phyloP scores from a whole-genome alignment of 2,329 filamentous ascomycete species.

The Hymenoscyphus salicellus region DNA sequence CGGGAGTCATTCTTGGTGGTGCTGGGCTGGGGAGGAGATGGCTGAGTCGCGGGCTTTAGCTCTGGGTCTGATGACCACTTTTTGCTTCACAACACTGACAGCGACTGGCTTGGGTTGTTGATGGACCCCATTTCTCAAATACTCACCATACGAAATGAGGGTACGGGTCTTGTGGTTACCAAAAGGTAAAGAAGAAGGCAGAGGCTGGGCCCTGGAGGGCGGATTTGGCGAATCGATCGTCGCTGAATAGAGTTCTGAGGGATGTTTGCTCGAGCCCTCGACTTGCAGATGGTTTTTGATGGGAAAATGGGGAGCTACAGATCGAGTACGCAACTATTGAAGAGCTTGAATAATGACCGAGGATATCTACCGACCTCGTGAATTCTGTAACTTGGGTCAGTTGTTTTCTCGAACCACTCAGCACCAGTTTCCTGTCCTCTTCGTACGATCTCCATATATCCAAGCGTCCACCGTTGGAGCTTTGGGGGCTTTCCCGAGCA shows the following conservation, averaged over 20 bases:
- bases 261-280: slow-evolving; percentile 1
- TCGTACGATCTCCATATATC: background rate
- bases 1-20: background rate
- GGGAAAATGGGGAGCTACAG: background rate
- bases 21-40: background rate
- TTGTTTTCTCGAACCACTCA: background rate
- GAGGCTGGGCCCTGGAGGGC: background rate
- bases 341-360: too few relatives aligned
- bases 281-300: background rate
- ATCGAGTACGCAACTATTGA: background rate
- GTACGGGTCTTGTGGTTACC: background rate
- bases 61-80: slow-evolving; percentile 15
- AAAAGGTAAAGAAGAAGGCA: background rate
- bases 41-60: slow-evolving; percentile 10
- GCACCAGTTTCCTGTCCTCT: background rate
- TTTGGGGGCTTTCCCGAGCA: background rate
- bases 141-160: background rate
- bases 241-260: background rate
- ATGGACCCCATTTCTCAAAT: background rate
- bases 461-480: background rate
- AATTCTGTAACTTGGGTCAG: background rate
- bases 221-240: background rate
- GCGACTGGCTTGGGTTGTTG: background rate
- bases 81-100: background rate
- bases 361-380: too few relatives aligned